phyloP scores from a whole-genome alignment of 2,329 filamentous ascomycete species.

The Monosporascus ibericus region DNA sequence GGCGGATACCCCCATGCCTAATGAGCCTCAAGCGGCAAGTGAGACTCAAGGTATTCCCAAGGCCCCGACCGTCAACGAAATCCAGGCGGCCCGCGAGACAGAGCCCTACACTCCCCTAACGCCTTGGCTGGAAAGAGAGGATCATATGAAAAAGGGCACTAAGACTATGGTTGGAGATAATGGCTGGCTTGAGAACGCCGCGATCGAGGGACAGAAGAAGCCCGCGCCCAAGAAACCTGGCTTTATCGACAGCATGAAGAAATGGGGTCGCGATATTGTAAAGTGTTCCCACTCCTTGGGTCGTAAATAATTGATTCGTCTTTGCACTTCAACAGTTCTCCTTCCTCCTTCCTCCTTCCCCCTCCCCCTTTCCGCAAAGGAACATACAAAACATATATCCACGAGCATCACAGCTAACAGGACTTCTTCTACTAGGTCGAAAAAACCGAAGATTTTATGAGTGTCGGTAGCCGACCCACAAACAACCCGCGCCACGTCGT shows the following conservation, averaged over 20 bases:
- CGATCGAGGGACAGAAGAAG: conserved; percentile 12
- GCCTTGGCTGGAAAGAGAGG: conserved; percentile 17
- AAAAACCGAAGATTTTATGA: not conserved
- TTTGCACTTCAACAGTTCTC: too few relatives aligned
- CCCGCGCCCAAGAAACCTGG: conserved; percentile 13
- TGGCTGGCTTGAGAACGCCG: conserved; percentile 48
- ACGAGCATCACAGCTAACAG: not conserved
- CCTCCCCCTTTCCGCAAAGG: too few relatives aligned
- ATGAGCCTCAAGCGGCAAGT: too few relatives aligned
- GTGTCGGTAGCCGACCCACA: not conserved
- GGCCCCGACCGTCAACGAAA: conserved; percentile 2
- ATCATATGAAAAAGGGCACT: conserved; percentile 28
- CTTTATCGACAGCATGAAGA: conserved; percentile 26
- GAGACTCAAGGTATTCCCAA: conserved; percentile 3
- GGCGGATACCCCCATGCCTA: too few relatives aligned
- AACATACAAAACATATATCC: too few relatives aligned
- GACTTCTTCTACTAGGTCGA: not conserved
- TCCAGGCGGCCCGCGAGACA: not conserved
- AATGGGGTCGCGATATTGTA: conserved; percentile 50
- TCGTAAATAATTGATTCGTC: too few relatives aligned
- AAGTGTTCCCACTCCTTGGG: conserved; percentile 15
- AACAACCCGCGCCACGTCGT: not conserved
- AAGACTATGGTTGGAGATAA: conserved; percentile 50
- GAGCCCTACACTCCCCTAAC: conserved; percentile 22
- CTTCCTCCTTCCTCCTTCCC: too few relatives aligned